Base-by-base conservation (phyloP, 495 filamentous ascomycete species). In the Friedmanniomyces simplex region DNA sequence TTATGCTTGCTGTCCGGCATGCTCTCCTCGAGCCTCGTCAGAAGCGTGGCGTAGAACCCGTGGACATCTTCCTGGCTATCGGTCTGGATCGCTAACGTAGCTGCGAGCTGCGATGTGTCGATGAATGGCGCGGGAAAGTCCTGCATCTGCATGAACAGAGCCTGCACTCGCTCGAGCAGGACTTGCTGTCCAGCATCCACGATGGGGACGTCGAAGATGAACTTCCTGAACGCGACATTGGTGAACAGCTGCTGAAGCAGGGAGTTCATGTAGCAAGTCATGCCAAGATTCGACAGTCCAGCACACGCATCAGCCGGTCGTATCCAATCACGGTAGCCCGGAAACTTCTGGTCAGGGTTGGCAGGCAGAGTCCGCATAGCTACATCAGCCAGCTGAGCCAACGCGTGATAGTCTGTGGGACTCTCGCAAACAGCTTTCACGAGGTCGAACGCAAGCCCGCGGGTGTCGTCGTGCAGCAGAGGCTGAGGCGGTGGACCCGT, bases 251-350 rank as follows among this genome's bases (percentile, higher is more conserved):
- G 94, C 1, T 89, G 93, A 59, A 97, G 80, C 4, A 99, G 76
- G 0, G 93, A 97, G 71, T 97, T 97, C 69, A 97, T 76, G 67
- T 99, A 99, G 73, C 93, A 99, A 7, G 93, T 97, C 66, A 96
- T 96, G 5, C 90, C 91, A 1, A 97, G 78, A 66, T 99, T 99
- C 57, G 75, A 78, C 1, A 99, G 70, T 2, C 93, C 93, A 18
- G 87, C 82, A 65, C 94, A 91, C 25, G 88, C 88, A 42, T 83
- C 84, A 14, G 79, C 68, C 1, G 88, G 83, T 58, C 89, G 80
- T 32, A 93, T 81, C 56, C 81, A 79, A 63, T 84, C 84, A 18
- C 71, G 25, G 6, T 16, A 21, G 21, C 50, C 60, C 7, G 61
- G 55, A 24, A 59, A 59, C 21, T 25, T 47, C 1, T n/a, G 26